phyloP scores from a whole-genome alignment of 1,284 basidiomycete genomes.

The Ganoderma sp. region DNA sequence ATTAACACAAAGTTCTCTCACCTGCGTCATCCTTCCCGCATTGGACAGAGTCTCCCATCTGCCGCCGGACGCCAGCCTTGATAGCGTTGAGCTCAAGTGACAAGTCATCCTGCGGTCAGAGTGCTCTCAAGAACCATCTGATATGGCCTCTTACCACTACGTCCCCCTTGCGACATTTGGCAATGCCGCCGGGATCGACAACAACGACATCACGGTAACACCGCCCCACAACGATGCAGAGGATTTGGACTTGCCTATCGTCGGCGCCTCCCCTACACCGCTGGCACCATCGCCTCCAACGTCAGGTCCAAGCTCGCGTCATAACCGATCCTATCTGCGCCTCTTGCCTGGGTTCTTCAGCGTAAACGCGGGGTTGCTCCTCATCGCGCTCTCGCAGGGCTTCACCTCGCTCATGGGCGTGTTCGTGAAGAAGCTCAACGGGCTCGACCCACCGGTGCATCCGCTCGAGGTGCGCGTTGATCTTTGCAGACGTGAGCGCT shows the following conservation, averaged over 20 bases:
- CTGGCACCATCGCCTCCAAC: neutral
- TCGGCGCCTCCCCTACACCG: neutral
- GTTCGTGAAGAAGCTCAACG: slow-evolving; percentile 65
- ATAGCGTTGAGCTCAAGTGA: neutral
- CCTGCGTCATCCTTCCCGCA: neutral
- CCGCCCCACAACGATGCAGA: neutral
- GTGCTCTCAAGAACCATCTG: neutral
- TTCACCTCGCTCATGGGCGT: slow-evolving; percentile 70
- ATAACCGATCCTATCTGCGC: neutral
- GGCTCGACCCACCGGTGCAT: slow-evolving; percentile 62
- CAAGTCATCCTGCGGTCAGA: neutral
- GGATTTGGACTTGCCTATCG: neutral
- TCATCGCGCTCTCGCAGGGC: slow-evolving; percentile 63
- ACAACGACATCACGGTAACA: neutral
- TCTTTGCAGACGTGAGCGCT: neutral
- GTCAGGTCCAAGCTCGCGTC: neutral
- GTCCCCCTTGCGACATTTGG: neutral
- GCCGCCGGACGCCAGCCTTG: neutral
- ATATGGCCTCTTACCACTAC: neutral
- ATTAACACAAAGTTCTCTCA: neutral
- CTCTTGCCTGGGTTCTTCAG: slow-evolving; percentile 22
- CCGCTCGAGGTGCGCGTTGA: slow-evolving; percentile 55
- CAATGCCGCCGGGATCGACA: slow-evolving; percentile 1
- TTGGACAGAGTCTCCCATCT: neutral
- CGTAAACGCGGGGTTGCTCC: slow-evolving; percentile 64